Conservation (phyloP, 768 basidiomycete species). For the Candolleomyces efflorescens region DNA sequence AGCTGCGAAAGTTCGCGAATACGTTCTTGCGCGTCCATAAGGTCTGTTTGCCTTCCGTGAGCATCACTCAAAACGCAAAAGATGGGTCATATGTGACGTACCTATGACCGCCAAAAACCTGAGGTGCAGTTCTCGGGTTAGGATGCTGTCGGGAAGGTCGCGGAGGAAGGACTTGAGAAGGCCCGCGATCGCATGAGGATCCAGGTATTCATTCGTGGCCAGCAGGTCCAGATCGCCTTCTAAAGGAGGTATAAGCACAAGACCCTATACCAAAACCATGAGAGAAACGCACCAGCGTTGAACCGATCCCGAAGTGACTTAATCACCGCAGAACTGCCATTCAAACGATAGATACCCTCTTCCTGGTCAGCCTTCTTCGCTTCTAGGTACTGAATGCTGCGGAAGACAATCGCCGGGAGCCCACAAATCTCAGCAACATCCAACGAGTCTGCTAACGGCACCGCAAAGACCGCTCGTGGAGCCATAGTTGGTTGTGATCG, state of each 20-base stretch:
- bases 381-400: constrained; percentile 94
- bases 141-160: constrained; percentile 87
- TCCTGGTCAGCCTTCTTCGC: constrained; percentile 92
- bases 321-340: constrained; percentile 93
- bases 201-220: constrained; percentile 88
- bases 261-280: constrained; percentile 1
- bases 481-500: constrained; percentile 34
- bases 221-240: constrained; percentile 97
- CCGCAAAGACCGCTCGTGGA: constrained; percentile 82
- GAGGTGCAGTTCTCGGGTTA: constrained; percentile 89
- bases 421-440: constrained; percentile 86
- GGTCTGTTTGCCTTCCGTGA: constrained; percentile 48
- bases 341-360: constrained; percentile 96
- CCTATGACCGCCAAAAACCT: constrained; percentile 91
- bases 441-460: constrained; percentile 82
- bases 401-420: constrained; percentile 91
- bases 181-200: constrained; percentile 96
- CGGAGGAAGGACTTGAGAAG: constrained; percentile 91
- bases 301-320: constrained; percentile 91
- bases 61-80: constrained; percentile 4
- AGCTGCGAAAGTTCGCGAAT: constrained; percentile 83
- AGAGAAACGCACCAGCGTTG: constrained; percentile 59
- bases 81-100: constrained; percentile 31
- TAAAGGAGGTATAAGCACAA: constrained; percentile 24
- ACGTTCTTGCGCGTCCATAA: constrained; percentile 83